These are phyloP conservation scores for Hypomontagnella monticulosa DNA, from an alignment of 495 filamentous ascomycete genomes.

Conservation along the genomic window DNA sequence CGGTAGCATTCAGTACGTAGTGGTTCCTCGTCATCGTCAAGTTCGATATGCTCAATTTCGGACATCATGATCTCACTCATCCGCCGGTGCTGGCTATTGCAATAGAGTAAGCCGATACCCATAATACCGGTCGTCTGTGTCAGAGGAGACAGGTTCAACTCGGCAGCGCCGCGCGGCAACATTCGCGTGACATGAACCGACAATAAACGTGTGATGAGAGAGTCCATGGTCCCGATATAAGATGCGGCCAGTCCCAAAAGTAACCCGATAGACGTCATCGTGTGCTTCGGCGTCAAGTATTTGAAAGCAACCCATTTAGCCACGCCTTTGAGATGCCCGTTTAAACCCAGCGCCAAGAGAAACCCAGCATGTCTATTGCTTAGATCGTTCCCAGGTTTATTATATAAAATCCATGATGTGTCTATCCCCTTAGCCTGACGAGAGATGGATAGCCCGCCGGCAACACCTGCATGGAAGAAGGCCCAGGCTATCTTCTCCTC, in stretches of 20 bases:
- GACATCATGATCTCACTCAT: constrained; percentile 99
- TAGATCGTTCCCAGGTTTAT: constrained; percentile 86
- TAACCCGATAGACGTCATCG: constrained; percentile 97
- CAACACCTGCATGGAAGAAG: constrained; percentile 96
- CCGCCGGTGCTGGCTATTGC: constrained; percentile 91
- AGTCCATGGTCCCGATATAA: constrained; percentile 96
- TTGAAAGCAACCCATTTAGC: constrained; percentile 99
- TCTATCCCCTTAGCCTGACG: constrained; percentile 92
- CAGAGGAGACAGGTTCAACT: constrained; percentile 91
- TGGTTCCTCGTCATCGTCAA: constrained; percentile 74
- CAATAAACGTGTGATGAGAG: constrained; percentile 88
- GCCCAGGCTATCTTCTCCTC: constrained; percentile 98
- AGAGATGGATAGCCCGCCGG: constrained; percentile 89
- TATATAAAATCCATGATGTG: constrained; percentile 97
- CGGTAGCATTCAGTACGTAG: constrained; percentile 94
- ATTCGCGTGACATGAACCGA: constrained; percentile 98
- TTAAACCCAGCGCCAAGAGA: constrained; percentile 89
- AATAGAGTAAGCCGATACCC: constrained; percentile 96
- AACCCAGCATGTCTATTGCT: constrained; percentile 95
- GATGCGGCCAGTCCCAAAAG: constrained; percentile 92
- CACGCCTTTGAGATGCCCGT: constrained; percentile 89
- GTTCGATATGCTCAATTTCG: constrained; percentile 87
- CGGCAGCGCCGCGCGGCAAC: constrained; percentile 88
- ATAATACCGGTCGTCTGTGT: constrained; percentile 97
- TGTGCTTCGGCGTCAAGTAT: constrained; percentile 96